phyloP scores from a whole-genome alignment of 129 eudicot species.

The Centella asiatica region DNA sequence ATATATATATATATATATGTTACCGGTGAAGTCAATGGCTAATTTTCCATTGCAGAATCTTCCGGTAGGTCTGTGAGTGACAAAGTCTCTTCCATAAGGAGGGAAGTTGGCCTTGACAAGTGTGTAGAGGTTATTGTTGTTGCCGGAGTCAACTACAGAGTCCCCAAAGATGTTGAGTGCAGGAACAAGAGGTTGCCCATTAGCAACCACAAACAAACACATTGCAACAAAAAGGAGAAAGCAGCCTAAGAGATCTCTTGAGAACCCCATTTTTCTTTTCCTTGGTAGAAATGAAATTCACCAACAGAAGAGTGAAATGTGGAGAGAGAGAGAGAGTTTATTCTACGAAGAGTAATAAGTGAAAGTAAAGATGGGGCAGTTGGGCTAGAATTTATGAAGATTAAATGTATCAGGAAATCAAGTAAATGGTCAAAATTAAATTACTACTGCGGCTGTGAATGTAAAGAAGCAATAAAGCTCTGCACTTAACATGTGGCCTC shows the following conservation, averaged over 20 bases:
- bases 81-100: constrained; percentile 86
- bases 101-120: constrained; percentile 64
- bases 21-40: constrained; percentile 76
- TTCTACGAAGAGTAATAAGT: neutral
- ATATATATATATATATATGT: too few species aligned
- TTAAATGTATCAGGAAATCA: neutral
- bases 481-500: neutral
- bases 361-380: constrained; percentile 9
- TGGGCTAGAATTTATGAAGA: constrained; percentile 26
- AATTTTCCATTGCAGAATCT: constrained; percentile 85
- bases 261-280: constrained; percentile 23
- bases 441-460: constrained; percentile 6
- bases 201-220: constrained; percentile 15
- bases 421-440: constrained; percentile 4
- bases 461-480: neutral
- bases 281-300: neutral
- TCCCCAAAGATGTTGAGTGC: constrained; percentile 76
- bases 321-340: neutral
- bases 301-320: too few species aligned
- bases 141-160: constrained; percentile 71
- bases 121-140: constrained; percentile 57
- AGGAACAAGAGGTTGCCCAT: constrained; percentile 73
- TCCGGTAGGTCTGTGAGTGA: constrained; percentile 68
- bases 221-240: constrained; percentile 17
- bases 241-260: constrained; percentile 11